Evolutionary conservation across 2,329 filamentous ascomycete genomes (phyloP).

Genomic region (Plectosphaerella cucumerina): DNA sequence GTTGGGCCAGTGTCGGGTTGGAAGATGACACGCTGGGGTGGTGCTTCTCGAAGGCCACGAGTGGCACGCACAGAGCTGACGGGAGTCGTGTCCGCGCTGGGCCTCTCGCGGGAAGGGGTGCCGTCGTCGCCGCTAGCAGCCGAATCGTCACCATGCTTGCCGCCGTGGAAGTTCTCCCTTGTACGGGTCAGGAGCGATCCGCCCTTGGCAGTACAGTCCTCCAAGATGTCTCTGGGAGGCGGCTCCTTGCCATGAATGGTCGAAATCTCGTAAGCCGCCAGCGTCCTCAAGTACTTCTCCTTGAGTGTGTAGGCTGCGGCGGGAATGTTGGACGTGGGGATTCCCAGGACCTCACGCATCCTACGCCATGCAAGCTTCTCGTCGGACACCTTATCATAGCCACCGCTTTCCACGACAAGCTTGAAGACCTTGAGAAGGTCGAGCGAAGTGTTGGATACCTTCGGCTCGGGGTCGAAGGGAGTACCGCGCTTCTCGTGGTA

Average conservation of each 20-base stretch:
- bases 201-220: conserved; percentile 82
- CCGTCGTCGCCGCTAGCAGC: conserved; percentile 55
- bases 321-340: conserved; percentile 69
- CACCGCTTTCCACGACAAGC: conserved; percentile 70
- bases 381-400: conserved; percentile 80
- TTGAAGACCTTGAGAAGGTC: conserved; percentile 78
- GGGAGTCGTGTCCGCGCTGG: conserved; percentile 40
- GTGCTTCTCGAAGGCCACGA: conserved; percentile 72
- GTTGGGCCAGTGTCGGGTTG: conserved; percentile 70
- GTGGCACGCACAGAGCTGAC: conserved; percentile 53
- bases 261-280: conserved; percentile 82
- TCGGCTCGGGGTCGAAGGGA: conserved; percentile 73
- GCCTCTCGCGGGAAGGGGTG: conserved; percentile 54
- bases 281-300: conserved; percentile 83
- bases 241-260: conserved; percentile 75
- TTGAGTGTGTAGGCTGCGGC: conserved; percentile 86
- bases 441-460: conserved; percentile 71
- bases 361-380: conserved; percentile 84
- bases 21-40: conserved; percentile 78
- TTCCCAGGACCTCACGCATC: conserved; percentile 71
- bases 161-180: conserved; percentile 64
- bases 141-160: conserved; percentile 51
- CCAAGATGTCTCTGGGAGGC: conserved; percentile 82
- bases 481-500: conserved; percentile 81
- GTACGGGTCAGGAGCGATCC: conserved; percentile 75